These are phyloP conservation scores for Diaporthe citrichinensis DNA, from an alignment of 2,329 filamentous ascomycete species.

Conservation along the genomic window DNA sequence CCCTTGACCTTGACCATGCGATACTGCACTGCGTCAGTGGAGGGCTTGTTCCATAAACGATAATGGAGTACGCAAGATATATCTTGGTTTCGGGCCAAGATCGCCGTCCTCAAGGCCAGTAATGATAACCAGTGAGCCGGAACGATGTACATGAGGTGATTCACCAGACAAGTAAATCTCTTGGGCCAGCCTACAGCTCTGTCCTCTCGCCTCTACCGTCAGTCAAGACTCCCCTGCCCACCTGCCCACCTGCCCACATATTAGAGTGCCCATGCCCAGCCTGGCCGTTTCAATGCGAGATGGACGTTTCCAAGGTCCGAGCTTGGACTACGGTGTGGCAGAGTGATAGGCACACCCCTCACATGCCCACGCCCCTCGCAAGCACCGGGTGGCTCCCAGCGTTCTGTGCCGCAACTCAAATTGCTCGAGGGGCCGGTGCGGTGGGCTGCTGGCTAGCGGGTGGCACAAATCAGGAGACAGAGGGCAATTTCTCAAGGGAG, in stretches of 20 bases:
- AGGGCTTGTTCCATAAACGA: not conserved
- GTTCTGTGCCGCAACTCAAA: conserved; percentile 12
- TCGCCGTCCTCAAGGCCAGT: not conserved
- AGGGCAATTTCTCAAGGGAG: not conserved
- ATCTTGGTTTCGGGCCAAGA: not conserved
- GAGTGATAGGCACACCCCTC: conserved; percentile 3
- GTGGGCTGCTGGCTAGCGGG: conserved; percentile 10
- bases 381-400: not conserved
- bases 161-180: not conserved
- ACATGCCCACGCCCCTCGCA: no score
- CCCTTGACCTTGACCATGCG: not conserved
- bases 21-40: conserved; percentile 1
- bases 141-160: not conserved
- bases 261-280: conserved; percentile 1
- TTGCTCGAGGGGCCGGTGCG: conserved; percentile 18
- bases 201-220: not conserved
- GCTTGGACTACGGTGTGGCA: not conserved
- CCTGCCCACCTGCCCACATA: not conserved
- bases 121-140: not conserved
- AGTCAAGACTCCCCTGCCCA: not conserved
- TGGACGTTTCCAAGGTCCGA: conserved; percentile 13
- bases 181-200: not conserved
- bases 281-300: conserved; percentile 21
- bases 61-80: not conserved
- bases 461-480: conserved; percentile 15